Conservation (phyloP, 805 yeast genomes). For the Zygosaccharomyces lentus region DNA sequence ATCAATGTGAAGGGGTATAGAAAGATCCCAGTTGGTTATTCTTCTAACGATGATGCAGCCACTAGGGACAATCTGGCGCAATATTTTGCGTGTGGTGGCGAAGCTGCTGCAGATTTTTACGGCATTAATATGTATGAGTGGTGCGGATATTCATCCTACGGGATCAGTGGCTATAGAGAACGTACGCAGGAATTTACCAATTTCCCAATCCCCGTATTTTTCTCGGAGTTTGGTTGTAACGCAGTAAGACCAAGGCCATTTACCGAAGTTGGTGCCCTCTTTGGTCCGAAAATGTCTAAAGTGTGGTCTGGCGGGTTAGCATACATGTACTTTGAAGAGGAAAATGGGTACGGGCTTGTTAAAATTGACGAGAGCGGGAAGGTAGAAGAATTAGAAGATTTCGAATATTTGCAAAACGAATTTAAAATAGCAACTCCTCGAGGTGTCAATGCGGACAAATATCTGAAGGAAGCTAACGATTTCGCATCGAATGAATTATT, state of each 20-base stretch:
- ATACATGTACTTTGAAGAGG: conserved; percentile 78
- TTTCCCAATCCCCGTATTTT: conserved; percentile 68
- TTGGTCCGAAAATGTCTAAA: conserved; percentile 62
- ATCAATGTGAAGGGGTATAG: conserved; percentile 60
- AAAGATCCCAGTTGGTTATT: conserved; percentile 86
- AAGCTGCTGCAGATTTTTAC: conserved; percentile 61
- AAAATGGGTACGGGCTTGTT: conserved; percentile 70
- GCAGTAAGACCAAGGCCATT: conserved; percentile 61
- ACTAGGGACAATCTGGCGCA: conserved; percentile 77
- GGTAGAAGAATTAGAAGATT: conserved; percentile 57
- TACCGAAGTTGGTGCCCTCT: conserved; percentile 64
- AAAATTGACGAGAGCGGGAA: conserved; percentile 39
- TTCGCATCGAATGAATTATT: conserved; percentile 10
- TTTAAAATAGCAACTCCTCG: conserved; percentile 47
- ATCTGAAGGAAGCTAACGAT: conserved; percentile 16
- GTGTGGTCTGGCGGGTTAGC: conserved; percentile 87
- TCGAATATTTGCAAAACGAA: conserved; percentile 50
- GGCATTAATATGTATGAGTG: conserved; percentile 87
- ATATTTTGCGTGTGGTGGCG: conserved; percentile 85
- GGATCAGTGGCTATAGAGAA: conserved; percentile 59
- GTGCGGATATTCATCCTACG: conserved; percentile 68
- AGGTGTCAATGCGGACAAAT: conserved; percentile 34
- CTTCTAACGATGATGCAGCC: conserved; percentile 81
- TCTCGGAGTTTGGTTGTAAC: conserved; percentile 82
- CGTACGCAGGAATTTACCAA: conserved; percentile 59